Percentiles rank a stretch among this genome's conserved stretches.
These are phyloP conservation scores for Ogataea hybrid DNA, from an alignment of 1,139 yeast species.

Conservation along the genomic window DNA sequence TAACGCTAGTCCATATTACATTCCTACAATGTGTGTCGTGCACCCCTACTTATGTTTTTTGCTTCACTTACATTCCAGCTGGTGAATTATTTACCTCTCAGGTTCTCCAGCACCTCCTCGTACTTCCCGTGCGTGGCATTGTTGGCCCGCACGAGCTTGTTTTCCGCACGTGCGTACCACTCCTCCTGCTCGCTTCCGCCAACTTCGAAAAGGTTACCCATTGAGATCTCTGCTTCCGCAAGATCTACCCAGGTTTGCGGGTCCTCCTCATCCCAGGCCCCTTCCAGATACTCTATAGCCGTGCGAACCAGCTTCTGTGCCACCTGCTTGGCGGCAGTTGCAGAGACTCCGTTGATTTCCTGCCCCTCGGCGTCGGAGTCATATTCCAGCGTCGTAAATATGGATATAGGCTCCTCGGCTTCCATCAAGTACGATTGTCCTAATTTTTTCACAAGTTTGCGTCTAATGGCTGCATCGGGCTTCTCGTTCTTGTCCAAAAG, in stretches of 20 bases:
- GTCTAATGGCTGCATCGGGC: constrained; percentile 14
- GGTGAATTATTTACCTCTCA: constrained; percentile 25
- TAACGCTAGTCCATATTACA: no score
- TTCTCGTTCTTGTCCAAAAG: constrained; percentile 32
- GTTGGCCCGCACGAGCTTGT: constrained; percentile 59
- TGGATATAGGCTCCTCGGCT: constrained; percentile 59
- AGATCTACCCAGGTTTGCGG: constrained; percentile 79
- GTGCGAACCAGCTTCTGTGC: constrained; percentile 50
- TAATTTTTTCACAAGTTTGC: constrained; percentile 38
- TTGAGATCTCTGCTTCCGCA: constrained; percentile 80
- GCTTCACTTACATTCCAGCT: neutral
- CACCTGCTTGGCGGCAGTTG: constrained; percentile 44
- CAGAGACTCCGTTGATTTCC: constrained; percentile 30
- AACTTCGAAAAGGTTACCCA: constrained; percentile 69
- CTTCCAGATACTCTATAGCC: constrained; percentile 57
- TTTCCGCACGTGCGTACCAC: constrained; percentile 66
- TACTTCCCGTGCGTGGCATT: constrained; percentile 75
- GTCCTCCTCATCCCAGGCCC: constrained; percentile 66
- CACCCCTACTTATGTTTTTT: neutral
- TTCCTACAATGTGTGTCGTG: neutral
- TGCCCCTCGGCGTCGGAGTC: constrained; percentile 49
- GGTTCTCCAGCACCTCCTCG: constrained; percentile 53
- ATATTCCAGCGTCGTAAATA: constrained; percentile 55
- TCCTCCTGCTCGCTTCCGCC: constrained; percentile 66
- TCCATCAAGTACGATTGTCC: constrained; percentile 65